These are phyloP conservation scores for Selaginella moellendorffii DNA, from an alignment of 75 land plant species.

Conservation along the genomic window DNA sequence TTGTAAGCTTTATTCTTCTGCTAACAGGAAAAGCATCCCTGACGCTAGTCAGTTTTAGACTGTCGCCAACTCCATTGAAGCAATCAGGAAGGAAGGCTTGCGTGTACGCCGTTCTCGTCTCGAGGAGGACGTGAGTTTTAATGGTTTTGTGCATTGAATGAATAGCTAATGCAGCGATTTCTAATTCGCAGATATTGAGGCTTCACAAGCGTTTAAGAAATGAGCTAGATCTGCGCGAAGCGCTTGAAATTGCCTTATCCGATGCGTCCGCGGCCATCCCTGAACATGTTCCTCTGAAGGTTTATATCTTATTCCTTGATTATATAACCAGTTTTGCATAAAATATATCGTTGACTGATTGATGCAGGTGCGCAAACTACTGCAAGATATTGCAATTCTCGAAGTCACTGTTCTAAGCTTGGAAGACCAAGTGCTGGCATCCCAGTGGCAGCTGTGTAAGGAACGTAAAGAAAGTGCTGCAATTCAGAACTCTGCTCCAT, in stretches of 20 bases:
- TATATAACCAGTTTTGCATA: not conserved
- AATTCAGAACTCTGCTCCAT: not conserved
- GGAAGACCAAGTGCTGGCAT: slow-evolving; percentile 43
- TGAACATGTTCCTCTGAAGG: slow-evolving; percentile 35
- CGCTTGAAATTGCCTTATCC: slow-evolving; percentile 43
- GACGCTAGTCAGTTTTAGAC: not conserved
- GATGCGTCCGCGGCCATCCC: slow-evolving; percentile 18
- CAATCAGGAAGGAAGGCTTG: not conserved
- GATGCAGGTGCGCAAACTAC: slow-evolving; percentile 37
- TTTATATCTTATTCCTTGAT: not conserved
- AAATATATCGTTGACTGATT: not conserved
- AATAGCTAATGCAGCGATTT: too few species aligned
- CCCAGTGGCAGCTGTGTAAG: slow-evolving; percentile 47
- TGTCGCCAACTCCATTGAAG: not conserved
- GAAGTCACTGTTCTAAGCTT: slow-evolving; percentile 42
- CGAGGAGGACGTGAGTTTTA: not conserved
- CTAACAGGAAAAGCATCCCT: too few species aligned
- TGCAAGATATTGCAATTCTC: slow-evolving; percentile 43
- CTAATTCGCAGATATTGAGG: slow-evolving; percentile 35
- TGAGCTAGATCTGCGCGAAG: slow-evolving; percentile 42
- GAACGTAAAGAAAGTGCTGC: slow-evolving; percentile 50
- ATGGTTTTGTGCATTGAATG: too few species aligned
- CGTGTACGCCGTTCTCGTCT: not conserved
- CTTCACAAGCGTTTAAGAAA: slow-evolving; percentile 40
- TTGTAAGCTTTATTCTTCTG: not conserved